Evolutionary conservation across 2,329 filamentous ascomycete genomes (phyloP).

Genomic region (Fusarium tjaetaba): DNA sequence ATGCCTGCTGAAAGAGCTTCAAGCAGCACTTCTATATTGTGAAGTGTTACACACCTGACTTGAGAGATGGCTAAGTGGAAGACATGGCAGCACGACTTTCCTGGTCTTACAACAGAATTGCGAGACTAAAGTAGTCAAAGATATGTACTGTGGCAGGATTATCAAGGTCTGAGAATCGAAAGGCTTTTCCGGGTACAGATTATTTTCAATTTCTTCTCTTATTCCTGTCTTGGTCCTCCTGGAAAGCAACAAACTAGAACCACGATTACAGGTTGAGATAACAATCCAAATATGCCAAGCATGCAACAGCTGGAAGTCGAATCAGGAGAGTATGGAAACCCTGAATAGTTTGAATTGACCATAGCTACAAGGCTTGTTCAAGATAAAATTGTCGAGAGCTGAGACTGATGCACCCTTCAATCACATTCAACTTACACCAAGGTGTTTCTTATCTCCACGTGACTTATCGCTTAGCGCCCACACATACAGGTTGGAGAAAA

Average conservation of each 20-base stretch:
- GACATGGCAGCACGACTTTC: not conserved
- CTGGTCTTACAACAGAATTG: not conserved
- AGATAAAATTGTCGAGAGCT: not conserved
- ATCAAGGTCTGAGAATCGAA: not conserved
- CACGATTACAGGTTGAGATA: not conserved
- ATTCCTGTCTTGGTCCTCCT: not conserved
- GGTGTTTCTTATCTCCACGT: constrained; percentile 32
- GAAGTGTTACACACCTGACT: not conserved
- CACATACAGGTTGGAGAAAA: constrained; percentile 51
- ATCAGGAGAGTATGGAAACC: not conserved
- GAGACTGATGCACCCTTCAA: not conserved
- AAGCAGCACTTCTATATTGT: not conserved
- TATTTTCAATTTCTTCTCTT: not conserved
- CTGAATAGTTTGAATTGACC: not conserved
- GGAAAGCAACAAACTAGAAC: not conserved
- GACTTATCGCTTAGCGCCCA: constrained; percentile 56
- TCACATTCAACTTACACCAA: not conserved
- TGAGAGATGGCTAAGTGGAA: not conserved
- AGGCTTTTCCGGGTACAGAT: not conserved
- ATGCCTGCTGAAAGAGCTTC: not conserved
- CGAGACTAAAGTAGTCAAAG: not conserved
- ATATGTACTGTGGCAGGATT: not conserved
- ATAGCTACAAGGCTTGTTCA: not conserved
- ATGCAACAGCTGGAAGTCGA: not conserved
- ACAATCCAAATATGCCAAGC: not conserved